Evolutionary conservation across 2,329 filamentous ascomycete species (phyloP).

Genomic region (Ophiostoma sp.): DNA sequence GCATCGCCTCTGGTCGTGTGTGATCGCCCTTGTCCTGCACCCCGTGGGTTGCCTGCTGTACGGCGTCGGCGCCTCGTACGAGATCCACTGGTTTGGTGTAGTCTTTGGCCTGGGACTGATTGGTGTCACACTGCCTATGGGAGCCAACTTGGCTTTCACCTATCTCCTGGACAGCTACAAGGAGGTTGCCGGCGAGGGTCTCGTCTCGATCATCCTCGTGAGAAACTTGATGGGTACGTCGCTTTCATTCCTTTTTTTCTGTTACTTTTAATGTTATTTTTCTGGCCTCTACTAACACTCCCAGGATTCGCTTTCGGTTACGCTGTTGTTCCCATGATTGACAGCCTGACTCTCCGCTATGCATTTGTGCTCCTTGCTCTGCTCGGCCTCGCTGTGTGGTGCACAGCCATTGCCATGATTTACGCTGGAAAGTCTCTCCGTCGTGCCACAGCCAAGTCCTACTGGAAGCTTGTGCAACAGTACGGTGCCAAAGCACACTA

Average conservation of each 20-base stretch:
- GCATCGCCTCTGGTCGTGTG: conserved; percentile 32
- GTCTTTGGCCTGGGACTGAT: conserved; percentile 37
- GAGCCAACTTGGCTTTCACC: conserved; percentile 4
- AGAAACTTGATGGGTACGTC: conserved; percentile 11
- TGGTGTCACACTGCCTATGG: conserved; percentile 9
- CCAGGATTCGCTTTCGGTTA: conserved; percentile 8
- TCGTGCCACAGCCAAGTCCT: conserved; percentile 5
- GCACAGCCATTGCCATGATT: conserved; percentile 10
- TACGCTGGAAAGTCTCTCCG: conserved; percentile 4
- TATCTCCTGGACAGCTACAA: conserved; percentile 11
- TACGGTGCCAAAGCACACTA: neutral
- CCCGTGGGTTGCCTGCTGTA: conserved; percentile 41
- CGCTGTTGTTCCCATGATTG: conserved; percentile 8
- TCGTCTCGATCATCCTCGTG: neutral
- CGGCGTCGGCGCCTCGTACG: conserved; percentile 44
- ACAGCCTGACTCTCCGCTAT: conserved; percentile 11
- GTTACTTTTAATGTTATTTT: neutral
- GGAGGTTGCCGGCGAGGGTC: conserved; percentile 7
- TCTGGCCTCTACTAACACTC: neutral
- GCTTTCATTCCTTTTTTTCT: neutral
- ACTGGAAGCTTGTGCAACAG: conserved; percentile 5
- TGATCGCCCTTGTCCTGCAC: conserved; percentile 29
- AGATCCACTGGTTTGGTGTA: conserved; percentile 40
- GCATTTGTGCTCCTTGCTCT: conserved; percentile 5
- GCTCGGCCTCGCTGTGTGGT: neutral